Evolutionary conservation across 306 rosid genomes (phyloP), one percentile per base, ranked within the genome.

Genomic region (Corylus avellana): DNA sequence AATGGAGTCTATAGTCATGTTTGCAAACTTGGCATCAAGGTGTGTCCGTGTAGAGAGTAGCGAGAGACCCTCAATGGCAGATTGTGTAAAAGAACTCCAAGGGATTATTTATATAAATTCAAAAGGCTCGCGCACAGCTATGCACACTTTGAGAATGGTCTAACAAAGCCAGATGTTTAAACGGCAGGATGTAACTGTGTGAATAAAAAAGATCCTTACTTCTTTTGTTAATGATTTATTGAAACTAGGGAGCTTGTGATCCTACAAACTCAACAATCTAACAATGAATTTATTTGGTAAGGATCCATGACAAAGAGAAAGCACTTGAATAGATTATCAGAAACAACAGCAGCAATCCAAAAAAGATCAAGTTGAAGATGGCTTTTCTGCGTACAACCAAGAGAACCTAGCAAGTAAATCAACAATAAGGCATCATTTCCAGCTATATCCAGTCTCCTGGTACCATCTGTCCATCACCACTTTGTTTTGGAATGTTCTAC

Each of bases 21-120:
- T 92, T 82, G 98, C 98, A 48, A 95, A 93, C 78, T 84, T 95
- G 71, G 98, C 98, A 81, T 95, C 98, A 50, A 82, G 97, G 64
- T 95, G 98, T 72, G 96, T 93, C 58, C 90, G 98, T 63, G 67
- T 78, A 5, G 96, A 93, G 44, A 91, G 98, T 84, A 85, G 86
- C 9, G 92, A 91, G 80, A 88, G 98, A 73, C 98, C 98, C 56
- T 81, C 97, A 62, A 87, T 93, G 96, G 87, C 86, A 63, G 97
- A 91, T 46, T 95, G 98, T 63, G 92, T 90, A 54, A 83, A 85
- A 75, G 94, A 95, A 85, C 89, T 95, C 58, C 97, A 87, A 84
- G 71, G 78, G 81, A 91, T 93, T 80, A 83, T 93, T 78, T 86
- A 82, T 84, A 86, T 91, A 80, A 91, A 89, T 82, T 87, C 92